phyloP scores from a whole-genome alignment of 176 grass and related monocot species.

The Olyra latifolia region DNA sequence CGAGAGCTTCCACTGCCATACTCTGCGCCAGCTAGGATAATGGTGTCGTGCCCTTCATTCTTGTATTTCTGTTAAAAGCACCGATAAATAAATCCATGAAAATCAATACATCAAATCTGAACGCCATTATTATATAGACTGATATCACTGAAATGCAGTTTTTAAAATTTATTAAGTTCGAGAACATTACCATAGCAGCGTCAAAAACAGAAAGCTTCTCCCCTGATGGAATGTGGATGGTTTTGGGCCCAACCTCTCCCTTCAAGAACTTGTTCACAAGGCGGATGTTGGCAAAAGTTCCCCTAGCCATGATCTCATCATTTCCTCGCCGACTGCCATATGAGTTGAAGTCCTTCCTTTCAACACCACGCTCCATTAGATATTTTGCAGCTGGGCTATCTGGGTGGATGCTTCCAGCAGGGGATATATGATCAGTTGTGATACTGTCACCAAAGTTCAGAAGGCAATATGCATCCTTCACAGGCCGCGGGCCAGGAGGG shows the following conservation, averaged over 20 bases:
- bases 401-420: conserved; percentile 86
- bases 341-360: conserved; percentile 90
- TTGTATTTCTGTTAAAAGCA: conserved; percentile 77
- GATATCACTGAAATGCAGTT: conserved; percentile 5
- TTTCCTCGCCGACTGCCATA: conserved; percentile 95
- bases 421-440: conserved; percentile 98
- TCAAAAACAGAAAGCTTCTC: conserved; percentile 89
- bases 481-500: conserved; percentile 83
- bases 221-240: conserved; percentile 82
- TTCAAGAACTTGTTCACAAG: conserved; percentile 96
- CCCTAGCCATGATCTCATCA: conserved; percentile 98
- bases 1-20: conserved; percentile 97
- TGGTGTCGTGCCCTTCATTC: conserved; percentile 74
- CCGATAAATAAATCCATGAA: not conserved
- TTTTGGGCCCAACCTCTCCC: conserved; percentile 86
- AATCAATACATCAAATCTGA: not conserved
- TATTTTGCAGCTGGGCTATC: conserved; percentile 83
- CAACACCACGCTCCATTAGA: conserved; percentile 74
- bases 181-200: conserved; percentile 67
- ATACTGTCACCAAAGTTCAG: conserved; percentile 97
- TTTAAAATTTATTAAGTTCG: not conserved
- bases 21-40: conserved; percentile 86
- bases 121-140: not conserved
- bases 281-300: conserved; percentile 97
- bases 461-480: conserved; percentile 96